These are phyloP conservation scores for Xylaria longipes DNA, from an alignment of 495 filamentous ascomycete species.

Conservation along the genomic window DNA sequence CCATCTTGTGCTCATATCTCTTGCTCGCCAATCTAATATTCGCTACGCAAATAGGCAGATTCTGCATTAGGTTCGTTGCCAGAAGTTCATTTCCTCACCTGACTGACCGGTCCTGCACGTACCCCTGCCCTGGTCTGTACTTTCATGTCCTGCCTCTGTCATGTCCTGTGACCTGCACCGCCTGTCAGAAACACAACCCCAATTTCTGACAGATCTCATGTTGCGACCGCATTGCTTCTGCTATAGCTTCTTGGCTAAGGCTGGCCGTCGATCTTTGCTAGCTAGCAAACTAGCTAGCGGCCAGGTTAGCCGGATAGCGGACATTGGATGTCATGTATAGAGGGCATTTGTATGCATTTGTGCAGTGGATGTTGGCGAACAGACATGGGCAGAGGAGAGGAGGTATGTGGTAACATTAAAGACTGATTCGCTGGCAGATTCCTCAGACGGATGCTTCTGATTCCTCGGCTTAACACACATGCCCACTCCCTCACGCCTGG, in stretches of 20 bases:
- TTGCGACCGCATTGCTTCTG: constrained; percentile 28
- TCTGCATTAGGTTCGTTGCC: constrained; percentile 49
- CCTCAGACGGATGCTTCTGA: constrained; percentile 23
- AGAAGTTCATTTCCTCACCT: constrained; percentile 43
- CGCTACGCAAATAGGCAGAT: constrained; percentile 25
- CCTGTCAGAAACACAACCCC: constrained; percentile 38
- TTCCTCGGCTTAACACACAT: constrained; percentile 22
- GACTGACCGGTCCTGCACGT: constrained; percentile 42
- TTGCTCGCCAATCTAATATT: not conserved
- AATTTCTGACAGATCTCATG: constrained; percentile 41
- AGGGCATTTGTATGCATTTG: not conserved
- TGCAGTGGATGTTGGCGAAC: constrained; percentile 15
- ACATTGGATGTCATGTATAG: constrained; percentile 15
- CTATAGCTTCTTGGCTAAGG: constrained; percentile 26
- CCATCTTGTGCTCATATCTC: constrained; percentile 1
- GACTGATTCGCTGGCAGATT: constrained; percentile 25
- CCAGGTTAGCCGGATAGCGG: not conserved
- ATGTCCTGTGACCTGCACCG: constrained; percentile 23
- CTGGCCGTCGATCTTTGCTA: constrained; percentile 16
- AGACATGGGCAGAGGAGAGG: constrained; percentile 12
- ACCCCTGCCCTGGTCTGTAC: constrained; percentile 27
- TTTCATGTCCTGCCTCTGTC: constrained; percentile 29
- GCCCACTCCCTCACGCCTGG: constrained; percentile 10
- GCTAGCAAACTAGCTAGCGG: constrained; percentile 23
- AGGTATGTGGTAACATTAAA: constrained; percentile 15